Percentiles rank a stretch among this genome's conserved stretches.
Conservation (phyloP, 805 yeast species). For the Isabelozyma rhagii region DNA sequence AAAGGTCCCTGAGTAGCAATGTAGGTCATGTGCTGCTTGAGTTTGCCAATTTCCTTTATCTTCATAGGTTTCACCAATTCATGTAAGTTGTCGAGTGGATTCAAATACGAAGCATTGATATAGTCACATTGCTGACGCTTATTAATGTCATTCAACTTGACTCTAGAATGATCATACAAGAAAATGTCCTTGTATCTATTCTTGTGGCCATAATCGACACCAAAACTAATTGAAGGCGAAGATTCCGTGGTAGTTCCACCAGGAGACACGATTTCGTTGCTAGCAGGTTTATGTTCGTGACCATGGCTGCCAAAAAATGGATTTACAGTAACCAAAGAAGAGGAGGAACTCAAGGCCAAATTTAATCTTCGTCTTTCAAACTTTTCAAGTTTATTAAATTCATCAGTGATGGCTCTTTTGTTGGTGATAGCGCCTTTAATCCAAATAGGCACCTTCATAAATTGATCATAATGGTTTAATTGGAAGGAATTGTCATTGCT, state of each 20-base stretch:
- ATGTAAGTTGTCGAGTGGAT: slow-evolving; percentile 12
- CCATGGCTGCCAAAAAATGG: background rate
- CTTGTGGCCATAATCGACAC: slow-evolving; percentile 77
- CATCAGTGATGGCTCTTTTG: slow-evolving; percentile 7
- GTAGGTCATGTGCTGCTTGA: slow-evolving; percentile 14
- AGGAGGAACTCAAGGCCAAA: slow-evolving; percentile 1
- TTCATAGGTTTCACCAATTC: slow-evolving; percentile 6
- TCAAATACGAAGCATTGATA: slow-evolving; percentile 76
- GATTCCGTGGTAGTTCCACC: slow-evolving; percentile 12
- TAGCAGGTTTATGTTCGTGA: slow-evolving; percentile 78
- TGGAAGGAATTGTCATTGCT: slow-evolving; percentile 6
- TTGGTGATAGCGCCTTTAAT: slow-evolving; percentile 10
- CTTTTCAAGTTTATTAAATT: slow-evolving; percentile 65
- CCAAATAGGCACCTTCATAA: slow-evolving; percentile 40
- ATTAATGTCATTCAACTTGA: slow-evolving; percentile 42
- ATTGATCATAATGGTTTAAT: slow-evolving; percentile 32
- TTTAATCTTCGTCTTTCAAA: slow-evolving; percentile 68
- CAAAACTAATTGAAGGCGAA: slow-evolving; percentile 57
- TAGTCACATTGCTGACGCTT: slow-evolving; percentile 45
- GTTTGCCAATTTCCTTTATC: background rate
- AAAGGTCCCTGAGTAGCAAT: slow-evolving; percentile 94
- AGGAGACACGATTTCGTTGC: slow-evolving; percentile 26
- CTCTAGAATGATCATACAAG: slow-evolving; percentile 84
- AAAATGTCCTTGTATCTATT: slow-evolving; percentile 87
- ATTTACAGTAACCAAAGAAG: background rate